A percentile compares a stretch with the other conserved stretches of the same genome.
phyloP scores from a whole-genome alignment of 257 asterid genomes.

The Nicotiana otophora region DNA sequence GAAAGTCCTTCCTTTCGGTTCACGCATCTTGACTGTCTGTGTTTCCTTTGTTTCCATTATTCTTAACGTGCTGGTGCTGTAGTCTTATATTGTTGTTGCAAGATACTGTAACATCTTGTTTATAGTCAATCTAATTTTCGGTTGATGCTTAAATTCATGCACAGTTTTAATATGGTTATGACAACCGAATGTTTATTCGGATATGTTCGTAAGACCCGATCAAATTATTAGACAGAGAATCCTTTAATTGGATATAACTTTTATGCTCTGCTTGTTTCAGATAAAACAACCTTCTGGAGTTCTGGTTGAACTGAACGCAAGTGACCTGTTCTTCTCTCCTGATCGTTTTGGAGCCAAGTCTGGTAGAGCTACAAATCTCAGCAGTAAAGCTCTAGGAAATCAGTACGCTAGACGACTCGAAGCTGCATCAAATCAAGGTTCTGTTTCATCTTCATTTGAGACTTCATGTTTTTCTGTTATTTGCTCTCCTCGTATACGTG shows the following conservation, averaged over 20 bases:
- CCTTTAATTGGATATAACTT: not conserved
- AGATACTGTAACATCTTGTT: not conserved
- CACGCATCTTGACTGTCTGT: not conserved
- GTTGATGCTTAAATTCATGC: not conserved
- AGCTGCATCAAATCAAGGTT: conserved; percentile 36
- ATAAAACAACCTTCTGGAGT: conserved; percentile 39
- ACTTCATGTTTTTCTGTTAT: conserved; percentile 45
- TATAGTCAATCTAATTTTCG: not conserved
- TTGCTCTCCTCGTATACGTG: conserved; percentile 57
- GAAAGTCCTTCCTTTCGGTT: not conserved
- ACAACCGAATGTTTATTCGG: not conserved
- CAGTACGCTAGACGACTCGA: conserved; percentile 36
- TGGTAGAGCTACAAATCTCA: conserved; percentile 30
- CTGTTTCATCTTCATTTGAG: conserved; percentile 44
- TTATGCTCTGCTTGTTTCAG: conserved; percentile 27
- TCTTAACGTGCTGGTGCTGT: not conserved
- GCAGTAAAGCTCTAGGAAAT: conserved; percentile 39
- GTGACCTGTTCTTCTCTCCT: conserved; percentile 53
- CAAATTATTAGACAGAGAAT: not conserved
- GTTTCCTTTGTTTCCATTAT: not conserved
- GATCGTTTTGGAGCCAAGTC: conserved; percentile 47
- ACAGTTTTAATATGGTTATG: not conserved
- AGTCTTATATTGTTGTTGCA: not conserved
- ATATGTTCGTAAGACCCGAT: not conserved
- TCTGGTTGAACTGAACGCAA: conserved; percentile 50